phyloP scores from a whole-genome alignment of 1,284 basidiomycete genomes.

The Irpex rosettiformis region DNA sequence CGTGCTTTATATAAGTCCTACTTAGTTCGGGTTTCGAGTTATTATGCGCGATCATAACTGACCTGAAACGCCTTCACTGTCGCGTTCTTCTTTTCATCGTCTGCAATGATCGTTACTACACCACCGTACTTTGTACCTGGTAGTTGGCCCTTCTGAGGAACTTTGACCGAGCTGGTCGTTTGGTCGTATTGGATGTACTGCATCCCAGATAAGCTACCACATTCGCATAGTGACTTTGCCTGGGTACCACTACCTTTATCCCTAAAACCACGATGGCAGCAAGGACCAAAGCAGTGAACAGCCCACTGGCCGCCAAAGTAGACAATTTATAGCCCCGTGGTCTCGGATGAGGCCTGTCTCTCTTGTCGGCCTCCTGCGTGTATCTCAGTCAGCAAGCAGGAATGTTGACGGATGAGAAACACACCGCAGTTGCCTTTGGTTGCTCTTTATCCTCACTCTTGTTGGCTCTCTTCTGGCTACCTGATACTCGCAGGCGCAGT shows the following conservation, averaged over 20 bases:
- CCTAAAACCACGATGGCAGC: not conserved
- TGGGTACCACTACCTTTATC: not conserved
- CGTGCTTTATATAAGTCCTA: slow-evolving; percentile 47
- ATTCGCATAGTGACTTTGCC: not conserved
- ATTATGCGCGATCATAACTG: slow-evolving; percentile 22
- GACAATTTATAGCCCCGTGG: not conserved
- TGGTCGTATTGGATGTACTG: not conserved
- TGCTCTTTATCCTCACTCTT: not conserved
- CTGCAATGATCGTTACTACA: slow-evolving; percentile 41
- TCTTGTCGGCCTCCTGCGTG: not conserved
- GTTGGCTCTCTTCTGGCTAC: not conserved
- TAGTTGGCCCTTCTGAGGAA: slow-evolving; percentile 5
- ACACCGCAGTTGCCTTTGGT: not conserved
- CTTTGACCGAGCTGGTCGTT: not conserved
- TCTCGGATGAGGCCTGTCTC: not conserved
- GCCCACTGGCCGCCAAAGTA: not conserved
- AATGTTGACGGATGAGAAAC: not conserved
- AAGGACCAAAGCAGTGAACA: not conserved
- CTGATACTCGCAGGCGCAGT: not conserved
- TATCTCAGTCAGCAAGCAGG: not conserved
- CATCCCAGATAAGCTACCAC: not conserved
- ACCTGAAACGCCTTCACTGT: slow-evolving; percentile 79
- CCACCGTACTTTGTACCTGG: slow-evolving; percentile 15
- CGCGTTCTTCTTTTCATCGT: slow-evolving; percentile 61
- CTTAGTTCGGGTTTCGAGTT: slow-evolving; percentile 1